phyloP scores from a whole-genome alignment of 2,329 filamentous ascomycete species.

The Aspergillus piperis region DNA sequence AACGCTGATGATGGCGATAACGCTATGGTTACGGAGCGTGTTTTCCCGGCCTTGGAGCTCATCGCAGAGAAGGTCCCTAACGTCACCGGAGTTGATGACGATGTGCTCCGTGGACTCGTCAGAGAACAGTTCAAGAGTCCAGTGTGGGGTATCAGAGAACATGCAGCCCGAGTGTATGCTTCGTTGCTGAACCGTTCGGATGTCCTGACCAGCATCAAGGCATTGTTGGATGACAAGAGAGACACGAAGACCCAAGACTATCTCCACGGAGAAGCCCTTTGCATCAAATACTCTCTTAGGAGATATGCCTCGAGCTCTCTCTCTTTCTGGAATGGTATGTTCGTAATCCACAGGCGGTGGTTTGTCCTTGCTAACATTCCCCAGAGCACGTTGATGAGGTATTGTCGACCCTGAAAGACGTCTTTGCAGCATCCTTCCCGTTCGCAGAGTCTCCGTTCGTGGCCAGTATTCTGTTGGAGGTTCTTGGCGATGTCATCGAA shows the following conservation, averaged over 20 bases:
- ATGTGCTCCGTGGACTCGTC: conserved; percentile 35
- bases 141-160: conserved; percentile 50
- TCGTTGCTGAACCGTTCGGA: conserved; percentile 37
- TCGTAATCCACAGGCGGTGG: too few species aligned
- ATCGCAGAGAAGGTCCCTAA: conserved; percentile 47
- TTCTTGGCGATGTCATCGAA: conserved; percentile 39
- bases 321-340: conserved; percentile 38
- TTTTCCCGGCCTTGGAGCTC: conserved; percentile 50
- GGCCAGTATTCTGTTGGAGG: conserved; percentile 38
- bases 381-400: conserved; percentile 34
- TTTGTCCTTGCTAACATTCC: conserved; percentile 9
- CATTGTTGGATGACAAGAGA: conserved; percentile 25
- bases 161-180: conserved; percentile 47
- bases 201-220: conserved; percentile 33
- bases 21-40: conserved; percentile 42
- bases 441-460: conserved; percentile 37
- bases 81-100: conserved; percentile 34
- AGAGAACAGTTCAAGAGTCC: conserved; percentile 43
- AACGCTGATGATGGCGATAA: conserved; percentile 26
- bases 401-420: conserved; percentile 26
- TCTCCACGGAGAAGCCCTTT: conserved; percentile 45
- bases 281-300: conserved; percentile 41
- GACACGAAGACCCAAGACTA: conserved; percentile 35
- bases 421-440: conserved; percentile 31
- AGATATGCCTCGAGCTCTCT: conserved; percentile 36